A percentile compares a stretch with the other conserved stretches of the same genome.
Conservation (phyloP, 1,139 yeast genomes). For the Taphrina deformans region DNA sequence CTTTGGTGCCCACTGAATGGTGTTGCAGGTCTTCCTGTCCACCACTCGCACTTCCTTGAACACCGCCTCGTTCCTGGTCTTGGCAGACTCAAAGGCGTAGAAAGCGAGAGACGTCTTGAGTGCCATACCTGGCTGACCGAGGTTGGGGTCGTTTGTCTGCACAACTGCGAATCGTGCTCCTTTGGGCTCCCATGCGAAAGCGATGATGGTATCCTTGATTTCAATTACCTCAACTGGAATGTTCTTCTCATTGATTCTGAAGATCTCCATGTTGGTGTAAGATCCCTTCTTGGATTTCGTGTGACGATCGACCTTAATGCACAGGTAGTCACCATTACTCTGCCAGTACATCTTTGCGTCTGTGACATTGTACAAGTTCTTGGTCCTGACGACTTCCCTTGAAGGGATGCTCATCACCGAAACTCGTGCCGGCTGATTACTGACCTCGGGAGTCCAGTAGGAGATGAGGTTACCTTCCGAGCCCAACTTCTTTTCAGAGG, state of each 20-base stretch:
- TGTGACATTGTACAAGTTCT: constrained; percentile 90
- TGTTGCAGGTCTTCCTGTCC: constrained; percentile 67
- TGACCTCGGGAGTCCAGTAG: constrained; percentile 95
- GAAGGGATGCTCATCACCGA: constrained; percentile 86
- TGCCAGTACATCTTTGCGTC: constrained; percentile 96
- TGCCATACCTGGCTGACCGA: constrained; percentile 37
- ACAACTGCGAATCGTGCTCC: constrained; percentile 83
- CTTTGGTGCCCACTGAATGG: constrained; percentile 85
- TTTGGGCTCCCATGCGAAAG: constrained; percentile 95
- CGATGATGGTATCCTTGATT: constrained; percentile 81
- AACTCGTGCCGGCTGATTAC: constrained; percentile 93
- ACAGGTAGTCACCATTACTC: constrained; percentile 74
- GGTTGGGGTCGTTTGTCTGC: constrained; percentile 50
- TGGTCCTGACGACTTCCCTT: constrained; percentile 79
- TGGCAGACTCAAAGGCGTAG: constrained; percentile 69
- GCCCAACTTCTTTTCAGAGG: constrained; percentile 62
- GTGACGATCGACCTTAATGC: constrained; percentile 96
- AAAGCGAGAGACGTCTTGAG: constrained; percentile 67
- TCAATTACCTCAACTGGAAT: constrained; percentile 95
- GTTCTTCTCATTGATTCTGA: constrained; percentile 81
- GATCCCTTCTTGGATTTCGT: constrained; percentile 81
- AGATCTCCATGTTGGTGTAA: constrained; percentile 89
- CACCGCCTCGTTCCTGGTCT: constrained; percentile 52
- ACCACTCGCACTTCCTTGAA: constrained; percentile 62
- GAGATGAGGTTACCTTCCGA: constrained; percentile 70